Base-by-base conservation (phyloP, 2,329 filamentous ascomycete species). In the Dactylellina sp. region DNA sequence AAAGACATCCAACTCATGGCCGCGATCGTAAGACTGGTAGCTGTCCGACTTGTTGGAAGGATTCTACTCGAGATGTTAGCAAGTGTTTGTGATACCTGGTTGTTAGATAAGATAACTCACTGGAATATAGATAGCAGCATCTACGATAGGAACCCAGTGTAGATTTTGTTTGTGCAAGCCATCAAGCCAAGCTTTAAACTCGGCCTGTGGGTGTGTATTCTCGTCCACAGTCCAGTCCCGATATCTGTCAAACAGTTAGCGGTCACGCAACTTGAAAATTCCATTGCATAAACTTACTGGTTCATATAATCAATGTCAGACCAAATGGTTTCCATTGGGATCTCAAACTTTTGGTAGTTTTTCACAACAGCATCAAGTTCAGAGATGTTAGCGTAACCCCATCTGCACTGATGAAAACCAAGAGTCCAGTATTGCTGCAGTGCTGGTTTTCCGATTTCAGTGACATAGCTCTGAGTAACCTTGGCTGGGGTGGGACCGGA, bases 141-240 rank as follows among this genome's bases (percentile, higher is more conserved):
- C 91, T 0, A 94, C 89, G 87, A 95, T 95, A 50, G 93, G 82
- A 28, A 92, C 85, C 76, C 91, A 91, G 50, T 90, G 85, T 79
- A 92, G 90, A 44, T 90, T 81, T 64, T 88, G 85, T 5, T 81
- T 80, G 78, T 93, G 90, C 0, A 95, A 84, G 20, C 89, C 86
- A 37, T 85, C 82, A 20, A 90, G 55, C 88, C 0, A 93, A 81
- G 76, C 89, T 85, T 39, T 86, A 87, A 83, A 92, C 86, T 79
- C 85, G 84, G 0, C 83, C 64, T 4, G 90, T 78, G 0, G 89
- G 86, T 78, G 89, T 91, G 32, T 89, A 83, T 1, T 88, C 83
- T 0, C 85, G 75, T 91, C 89, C 0, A 88, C 81, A 0, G 88
- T 88, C 79, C 91, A 91, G 50, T 90, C 84, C 35, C 84, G 81